Evolutionary conservation across 176 grass and related monocot genomes (phyloP).

Genomic region (Dactylis glomerata): DNA sequence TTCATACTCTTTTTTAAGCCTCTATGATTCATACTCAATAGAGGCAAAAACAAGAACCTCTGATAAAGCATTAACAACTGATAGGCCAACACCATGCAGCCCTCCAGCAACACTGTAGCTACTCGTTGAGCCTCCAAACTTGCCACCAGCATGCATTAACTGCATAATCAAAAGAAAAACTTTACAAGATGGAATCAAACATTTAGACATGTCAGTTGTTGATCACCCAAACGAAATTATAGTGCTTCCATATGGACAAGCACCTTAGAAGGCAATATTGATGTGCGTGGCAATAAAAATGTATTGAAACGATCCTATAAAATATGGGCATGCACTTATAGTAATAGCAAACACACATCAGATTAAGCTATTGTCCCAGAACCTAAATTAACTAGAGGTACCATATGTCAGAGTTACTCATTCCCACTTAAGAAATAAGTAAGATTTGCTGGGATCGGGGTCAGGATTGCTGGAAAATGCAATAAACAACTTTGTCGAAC

Average conservation of each 20-base stretch:
- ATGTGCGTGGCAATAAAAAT: not conserved
- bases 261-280: not conserved
- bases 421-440: not conserved
- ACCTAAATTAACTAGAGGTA: conserved; percentile 7
- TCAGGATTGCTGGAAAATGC: not conserved
- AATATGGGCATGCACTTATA: not conserved
- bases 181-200: conserved; percentile 24
- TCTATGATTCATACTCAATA: conserved; percentile 3
- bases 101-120: conserved; percentile 94
- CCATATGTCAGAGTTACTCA: not conserved
- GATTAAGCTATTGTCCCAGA: not conserved
- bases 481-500: not conserved
- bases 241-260: not conserved
- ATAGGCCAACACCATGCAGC: conserved; percentile 90
- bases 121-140: conserved; percentile 95
- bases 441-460: not conserved
- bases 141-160: conserved; percentile 95
- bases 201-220: conserved; percentile 6
- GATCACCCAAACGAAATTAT: not conserved
- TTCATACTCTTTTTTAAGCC: not conserved
- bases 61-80: conserved; percentile 99
- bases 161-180: conserved; percentile 36
- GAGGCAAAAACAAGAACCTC: conserved; percentile 62
- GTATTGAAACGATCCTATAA: not conserved
- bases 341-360: not conserved